Percentiles rank a stretch among this genome's conserved stretches.
Conservation (phyloP, 495 filamentous ascomycete species). For the Rhypophila decipiens region DNA sequence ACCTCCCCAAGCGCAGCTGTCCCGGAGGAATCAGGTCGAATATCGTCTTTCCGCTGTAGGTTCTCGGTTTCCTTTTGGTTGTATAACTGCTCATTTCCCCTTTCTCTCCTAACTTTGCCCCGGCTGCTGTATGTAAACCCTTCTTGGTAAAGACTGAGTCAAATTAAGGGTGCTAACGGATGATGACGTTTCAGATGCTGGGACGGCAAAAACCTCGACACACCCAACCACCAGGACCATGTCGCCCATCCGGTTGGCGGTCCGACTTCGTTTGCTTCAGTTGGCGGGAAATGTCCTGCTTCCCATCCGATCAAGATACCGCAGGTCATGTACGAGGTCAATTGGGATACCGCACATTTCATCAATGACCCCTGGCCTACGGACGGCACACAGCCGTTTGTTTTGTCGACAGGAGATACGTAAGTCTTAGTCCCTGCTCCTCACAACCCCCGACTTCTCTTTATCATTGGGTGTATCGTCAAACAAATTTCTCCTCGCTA, state of each 20-base stretch:
- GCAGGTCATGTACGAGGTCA: slow-evolving; percentile 31
- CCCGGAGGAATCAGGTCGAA: slow-evolving; percentile 32
- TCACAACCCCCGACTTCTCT: not conserved
- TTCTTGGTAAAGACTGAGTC: too few relatives aligned
- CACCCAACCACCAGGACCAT: slow-evolving; percentile 29
- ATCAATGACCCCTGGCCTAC: slow-evolving; percentile 34
- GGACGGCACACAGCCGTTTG: slow-evolving; percentile 35
- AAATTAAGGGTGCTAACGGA: not conserved
- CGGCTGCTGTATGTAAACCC: too few relatives aligned
- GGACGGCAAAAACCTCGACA: slow-evolving; percentile 27
- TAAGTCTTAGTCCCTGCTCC: slow-evolving; percentile 11
- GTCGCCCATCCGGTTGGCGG: slow-evolving; percentile 26
- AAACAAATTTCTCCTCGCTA: too few relatives aligned
- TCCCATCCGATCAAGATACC: slow-evolving; percentile 35
- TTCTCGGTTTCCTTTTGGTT: too few relatives aligned
- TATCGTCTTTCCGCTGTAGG: slow-evolving; percentile 34
- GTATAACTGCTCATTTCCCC: too few relatives aligned
- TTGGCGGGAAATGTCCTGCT: slow-evolving; percentile 26
- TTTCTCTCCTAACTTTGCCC: too few relatives aligned
- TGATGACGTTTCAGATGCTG: slow-evolving; percentile 12
- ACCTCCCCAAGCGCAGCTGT: slow-evolving; percentile 20
- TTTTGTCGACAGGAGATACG: slow-evolving; percentile 32
- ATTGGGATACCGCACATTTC: slow-evolving; percentile 32
- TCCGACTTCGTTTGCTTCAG: slow-evolving; percentile 11
- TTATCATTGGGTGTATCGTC: too few relatives aligned